These are phyloP conservation scores for Psidium friedrichsthalianum DNA, from an alignment of 345 rosid genomes.

Conservation along the genomic window DNA sequence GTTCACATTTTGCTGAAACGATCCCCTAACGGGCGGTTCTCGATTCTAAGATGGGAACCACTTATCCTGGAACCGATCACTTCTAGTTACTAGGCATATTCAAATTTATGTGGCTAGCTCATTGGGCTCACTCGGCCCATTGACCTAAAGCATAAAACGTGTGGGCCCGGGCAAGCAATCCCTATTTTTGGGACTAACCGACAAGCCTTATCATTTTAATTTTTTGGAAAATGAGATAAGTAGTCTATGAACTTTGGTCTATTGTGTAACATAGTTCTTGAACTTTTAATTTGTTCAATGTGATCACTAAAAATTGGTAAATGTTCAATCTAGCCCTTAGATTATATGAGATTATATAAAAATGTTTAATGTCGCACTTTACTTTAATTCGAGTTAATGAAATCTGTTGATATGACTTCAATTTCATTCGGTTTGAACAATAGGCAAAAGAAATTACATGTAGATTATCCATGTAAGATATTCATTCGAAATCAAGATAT, in stretches of 20 bases:
- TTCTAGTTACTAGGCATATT: background rate
- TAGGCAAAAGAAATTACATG: background rate
- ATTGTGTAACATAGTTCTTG: background rate
- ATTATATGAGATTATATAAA: background rate
- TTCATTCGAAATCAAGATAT: background rate
- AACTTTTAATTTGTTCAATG: rapidly evolving
- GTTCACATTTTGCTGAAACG: no score
- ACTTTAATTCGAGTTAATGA: no score
- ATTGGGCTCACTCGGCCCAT: background rate
- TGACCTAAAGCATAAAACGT: rapidly evolving
- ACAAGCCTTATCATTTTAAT: rapidly evolving
- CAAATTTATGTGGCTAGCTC: background rate
- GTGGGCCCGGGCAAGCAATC: background rate
- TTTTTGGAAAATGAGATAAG: background rate
- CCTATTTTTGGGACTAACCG: background rate
- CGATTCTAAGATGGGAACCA: no score
- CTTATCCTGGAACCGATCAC: no score
- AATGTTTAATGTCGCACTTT: background rate
- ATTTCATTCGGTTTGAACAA: background rate
- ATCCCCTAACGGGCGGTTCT: no score
- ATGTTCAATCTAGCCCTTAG: background rate
- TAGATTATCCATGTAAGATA: background rate
- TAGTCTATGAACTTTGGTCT: background rate
- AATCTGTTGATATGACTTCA: no score
- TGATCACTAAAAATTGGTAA: background rate